phyloP scores from a whole-genome alignment of 805 yeast genomes.

The Clavispora santaluciae region DNA sequence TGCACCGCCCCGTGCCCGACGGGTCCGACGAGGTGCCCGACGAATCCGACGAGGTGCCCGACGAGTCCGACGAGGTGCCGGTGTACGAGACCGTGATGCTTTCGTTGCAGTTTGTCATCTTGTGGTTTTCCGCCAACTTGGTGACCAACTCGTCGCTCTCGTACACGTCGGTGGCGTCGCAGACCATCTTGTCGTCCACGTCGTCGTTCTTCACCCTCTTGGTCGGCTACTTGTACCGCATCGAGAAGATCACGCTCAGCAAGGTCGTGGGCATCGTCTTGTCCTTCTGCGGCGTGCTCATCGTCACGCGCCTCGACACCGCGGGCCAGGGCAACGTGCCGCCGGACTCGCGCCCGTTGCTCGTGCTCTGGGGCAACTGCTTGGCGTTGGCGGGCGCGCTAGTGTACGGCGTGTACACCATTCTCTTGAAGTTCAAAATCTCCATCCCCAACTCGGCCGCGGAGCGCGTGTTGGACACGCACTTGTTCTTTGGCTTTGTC shows the following conservation, averaged over 20 bases:
- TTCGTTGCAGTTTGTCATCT: conserved; percentile 74
- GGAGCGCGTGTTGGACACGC: conserved; percentile 77
- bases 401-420: conserved; percentile 89
- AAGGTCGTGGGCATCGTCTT: conserved; percentile 68
- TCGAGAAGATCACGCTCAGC: conserved; percentile 61
- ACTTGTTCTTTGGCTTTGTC: conserved; percentile 89
- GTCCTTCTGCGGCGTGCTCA: conserved; percentile 71
- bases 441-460: conserved; percentile 38
- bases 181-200: conserved; percentile 88
- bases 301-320: conserved; percentile 69
- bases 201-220: conserved; percentile 88
- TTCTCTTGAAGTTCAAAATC: conserved; percentile 69
- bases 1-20: conserved; percentile 1
- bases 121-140: conserved; percentile 90
- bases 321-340: conserved; percentile 20
- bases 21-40: conserved; percentile 25
- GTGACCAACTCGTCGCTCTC: conserved; percentile 79
- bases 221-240: conserved; percentile 66
- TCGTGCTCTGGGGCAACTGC: conserved; percentile 60
- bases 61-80: conserved; percentile 23
- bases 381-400: conserved; percentile 81
- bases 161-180: conserved; percentile 90
- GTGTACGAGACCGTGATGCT: conserved; percentile 64
- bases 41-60: conserved; percentile 25
- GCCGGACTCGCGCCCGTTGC: conserved; percentile 7